Conservation (phyloP, 208 protist species). For the Polymyxa betae region DNA sequence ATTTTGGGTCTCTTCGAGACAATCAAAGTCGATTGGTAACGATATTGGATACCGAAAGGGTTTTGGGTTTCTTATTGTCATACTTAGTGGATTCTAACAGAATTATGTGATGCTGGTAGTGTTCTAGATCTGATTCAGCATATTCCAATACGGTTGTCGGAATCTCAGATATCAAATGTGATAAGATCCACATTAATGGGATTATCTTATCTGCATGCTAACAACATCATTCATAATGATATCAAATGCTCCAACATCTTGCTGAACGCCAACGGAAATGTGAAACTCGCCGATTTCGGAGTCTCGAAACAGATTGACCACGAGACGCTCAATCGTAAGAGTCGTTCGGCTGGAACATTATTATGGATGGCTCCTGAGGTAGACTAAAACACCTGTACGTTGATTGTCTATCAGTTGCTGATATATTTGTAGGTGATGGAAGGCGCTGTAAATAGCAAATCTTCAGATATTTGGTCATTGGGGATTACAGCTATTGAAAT, state of each 20-base stretch:
- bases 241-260: conserved; percentile 64
- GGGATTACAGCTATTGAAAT: conserved; percentile 74
- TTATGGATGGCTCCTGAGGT: conserved; percentile 75
- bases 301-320: background rate
- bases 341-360: conserved; percentile 65
- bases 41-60: background rate
- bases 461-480: conserved; percentile 72
- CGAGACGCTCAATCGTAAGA: conserved; percentile 28
- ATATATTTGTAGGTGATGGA: background rate
- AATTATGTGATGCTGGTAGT: conserved; percentile 52
- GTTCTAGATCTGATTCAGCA: conserved; percentile 18
- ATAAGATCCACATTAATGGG: conserved; percentile 3
- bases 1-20: conserved; percentile 45
- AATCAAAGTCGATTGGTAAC: background rate
- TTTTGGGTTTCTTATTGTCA: background rate
- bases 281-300: conserved; percentile 64
- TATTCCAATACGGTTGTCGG: background rate
- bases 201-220: conserved; percentile 60
- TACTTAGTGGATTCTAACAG: background rate
- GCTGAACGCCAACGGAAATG: conserved; percentile 42
- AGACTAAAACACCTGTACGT: conserved; percentile 57
- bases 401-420: background rate
- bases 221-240: conserved; percentile 63
- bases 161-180: conserved; percentile 51
- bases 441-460: background rate